phyloP scores from a whole-genome alignment of 225 moss, liverwort and hornwort species.

The Asterella californica region DNA sequence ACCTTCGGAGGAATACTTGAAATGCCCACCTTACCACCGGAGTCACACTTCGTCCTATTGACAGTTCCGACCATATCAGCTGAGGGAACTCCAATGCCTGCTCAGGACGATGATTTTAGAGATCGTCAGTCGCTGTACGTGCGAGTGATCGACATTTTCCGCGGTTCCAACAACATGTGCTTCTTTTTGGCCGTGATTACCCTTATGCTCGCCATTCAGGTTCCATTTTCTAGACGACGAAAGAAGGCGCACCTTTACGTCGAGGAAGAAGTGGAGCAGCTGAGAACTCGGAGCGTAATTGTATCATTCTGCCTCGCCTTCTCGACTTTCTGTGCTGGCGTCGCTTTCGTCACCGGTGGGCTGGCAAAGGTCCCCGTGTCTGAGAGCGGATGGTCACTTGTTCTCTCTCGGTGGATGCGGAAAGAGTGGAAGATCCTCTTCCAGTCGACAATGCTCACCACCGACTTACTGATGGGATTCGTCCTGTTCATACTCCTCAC shows the following conservation, averaged over 20 bases:
- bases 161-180: conserved; percentile 10
- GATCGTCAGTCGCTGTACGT: not conserved
- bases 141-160: conserved; percentile 3
- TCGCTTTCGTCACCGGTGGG: conserved; percentile 6
- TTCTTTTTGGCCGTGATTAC: not conserved
- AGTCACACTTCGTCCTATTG: not conserved
- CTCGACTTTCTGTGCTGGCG: not conserved
- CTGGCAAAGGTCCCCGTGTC: conserved; percentile 5
- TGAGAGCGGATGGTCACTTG: conserved; percentile 2
- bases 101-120: not conserved
- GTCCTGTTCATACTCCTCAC: not conserved
- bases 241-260: not conserved
- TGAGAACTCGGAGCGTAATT: not conserved
- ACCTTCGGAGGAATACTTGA: not conserved
- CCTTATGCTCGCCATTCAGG: not conserved
- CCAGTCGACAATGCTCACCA: not conserved
- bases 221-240: not conserved
- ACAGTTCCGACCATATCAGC: not conserved
- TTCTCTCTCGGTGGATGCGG: not conserved
- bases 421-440: not conserved
- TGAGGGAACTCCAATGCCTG: not conserved
- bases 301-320: not conserved
- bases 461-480: not conserved
- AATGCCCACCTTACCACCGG: not conserved
- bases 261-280: not conserved